phyloP scores from a whole-genome alignment of 2,329 filamentous ascomycete species.

The Ceratocystis albifundus region DNA sequence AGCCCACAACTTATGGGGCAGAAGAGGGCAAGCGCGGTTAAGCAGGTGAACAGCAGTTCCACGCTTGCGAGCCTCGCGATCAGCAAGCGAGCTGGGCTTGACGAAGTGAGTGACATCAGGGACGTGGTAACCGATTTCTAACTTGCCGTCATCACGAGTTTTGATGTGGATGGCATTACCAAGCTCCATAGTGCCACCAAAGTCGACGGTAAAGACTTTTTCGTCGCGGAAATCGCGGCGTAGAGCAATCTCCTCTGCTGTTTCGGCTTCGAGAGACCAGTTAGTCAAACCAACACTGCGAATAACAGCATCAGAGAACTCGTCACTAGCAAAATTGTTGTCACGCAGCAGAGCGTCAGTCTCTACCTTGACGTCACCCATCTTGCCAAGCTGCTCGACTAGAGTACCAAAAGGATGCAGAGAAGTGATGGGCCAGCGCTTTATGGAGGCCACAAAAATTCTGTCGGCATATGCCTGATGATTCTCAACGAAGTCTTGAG shows the following conservation, averaged over 20 bases:
- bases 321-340: constrained; percentile 97
- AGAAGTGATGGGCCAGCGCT: constrained; percentile 99
- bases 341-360: constrained; percentile 93
- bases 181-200: constrained; percentile 75
- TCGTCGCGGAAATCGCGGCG: constrained; percentile 87
- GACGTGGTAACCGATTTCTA: constrained; percentile 92
- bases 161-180: constrained; percentile 92
- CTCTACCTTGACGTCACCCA: constrained; percentile 95
- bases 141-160: constrained; percentile 65
- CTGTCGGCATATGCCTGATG: constrained; percentile 95
- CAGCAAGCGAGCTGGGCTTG: constrained; percentile 87
- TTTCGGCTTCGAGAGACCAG: constrained; percentile 77
- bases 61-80: constrained; percentile 95
- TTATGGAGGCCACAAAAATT: constrained; percentile 98
- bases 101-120: constrained; percentile 94
- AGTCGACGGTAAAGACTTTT: constrained; percentile 82
- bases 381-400: constrained; percentile 90
- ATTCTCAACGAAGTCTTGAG: constrained; percentile 94
- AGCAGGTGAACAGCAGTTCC: constrained; percentile 91
- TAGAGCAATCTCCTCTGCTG: constrained; percentile 57
- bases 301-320: constrained; percentile 91
- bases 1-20: constrained; percentile 72
- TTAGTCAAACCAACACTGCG: constrained; percentile 87
- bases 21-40: constrained; percentile 76
- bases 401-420: constrained; percentile 96